Evolutionary conservation across 345 rosid genomes (phyloP).

Genomic region (Hevea brasiliensis): DNA sequence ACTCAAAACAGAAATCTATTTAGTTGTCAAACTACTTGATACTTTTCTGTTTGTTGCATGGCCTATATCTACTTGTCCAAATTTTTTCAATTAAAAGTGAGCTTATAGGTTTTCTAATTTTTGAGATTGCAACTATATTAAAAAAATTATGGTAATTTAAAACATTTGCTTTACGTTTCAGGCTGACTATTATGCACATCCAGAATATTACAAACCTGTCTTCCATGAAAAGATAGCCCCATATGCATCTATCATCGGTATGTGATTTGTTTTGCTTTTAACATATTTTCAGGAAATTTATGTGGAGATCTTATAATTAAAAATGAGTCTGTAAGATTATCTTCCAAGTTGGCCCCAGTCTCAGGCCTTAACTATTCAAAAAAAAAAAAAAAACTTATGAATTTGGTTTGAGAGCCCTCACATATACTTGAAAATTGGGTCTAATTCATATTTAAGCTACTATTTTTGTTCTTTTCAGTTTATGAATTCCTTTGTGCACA

Average conservation of each 20-base stretch:
- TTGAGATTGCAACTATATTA: neutral
- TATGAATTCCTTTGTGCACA: neutral
- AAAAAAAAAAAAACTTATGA: neutral
- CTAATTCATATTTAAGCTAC: neutral
- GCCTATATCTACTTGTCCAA: neutral
- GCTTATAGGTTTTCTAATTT: neutral
- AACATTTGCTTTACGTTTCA: conserved; percentile 31
- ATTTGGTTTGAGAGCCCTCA: neutral
- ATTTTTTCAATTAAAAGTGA: too few species aligned
- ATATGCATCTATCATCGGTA: conserved; percentile 83
- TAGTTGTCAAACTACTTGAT: neutral
- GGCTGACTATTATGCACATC: conserved; percentile 93
- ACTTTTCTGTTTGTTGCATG: neutral
- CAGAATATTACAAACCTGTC: conserved; percentile 74
- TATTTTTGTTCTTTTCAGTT: neutral
- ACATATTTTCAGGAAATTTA: conserved; percentile 13
- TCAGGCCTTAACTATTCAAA: neutral
- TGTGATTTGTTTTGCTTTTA: conserved; percentile 21
- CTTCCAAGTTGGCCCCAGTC: neutral
- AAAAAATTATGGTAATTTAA: neutral
- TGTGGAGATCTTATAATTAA: neutral
- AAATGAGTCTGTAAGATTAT: neutral
- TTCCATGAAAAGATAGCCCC: conserved; percentile 80
- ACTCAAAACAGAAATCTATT: neutral
- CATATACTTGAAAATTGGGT: neutral